A percentile compares a stretch with the other conserved stretches of the same genome.
These are phyloP conservation scores for Cladosporium sp. DNA, from an alignment of 2,329 filamentous ascomycete genomes.

Conservation along the genomic window DNA sequence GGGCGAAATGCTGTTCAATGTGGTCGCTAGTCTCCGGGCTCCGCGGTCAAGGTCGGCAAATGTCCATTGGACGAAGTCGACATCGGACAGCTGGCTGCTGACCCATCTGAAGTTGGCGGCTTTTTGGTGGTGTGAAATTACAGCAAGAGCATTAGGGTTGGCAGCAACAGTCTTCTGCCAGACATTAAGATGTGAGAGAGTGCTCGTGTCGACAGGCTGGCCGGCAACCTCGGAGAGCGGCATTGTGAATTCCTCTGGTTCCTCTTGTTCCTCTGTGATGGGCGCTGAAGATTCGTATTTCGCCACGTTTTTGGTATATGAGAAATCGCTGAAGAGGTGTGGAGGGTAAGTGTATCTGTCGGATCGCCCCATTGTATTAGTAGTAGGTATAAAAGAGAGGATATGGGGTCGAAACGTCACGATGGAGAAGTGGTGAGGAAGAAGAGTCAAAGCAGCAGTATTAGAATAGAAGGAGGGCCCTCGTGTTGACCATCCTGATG, in stretches of 20 bases:
- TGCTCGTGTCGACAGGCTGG: constrained; percentile 26
- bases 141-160: constrained; percentile 32
- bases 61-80: constrained; percentile 33
- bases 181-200: constrained; percentile 34
- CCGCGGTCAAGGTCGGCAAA: constrained; percentile 36
- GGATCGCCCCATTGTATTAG: constrained; percentile 8
- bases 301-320: not conserved
- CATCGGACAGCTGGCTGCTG: constrained; percentile 30
- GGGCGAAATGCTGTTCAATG: constrained; percentile 33
- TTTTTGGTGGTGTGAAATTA: constrained; percentile 35
- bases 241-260: not conserved
- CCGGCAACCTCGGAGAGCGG: constrained; percentile 31
- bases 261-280: not conserved
- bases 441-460: constrained; percentile 5
- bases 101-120: constrained; percentile 34
- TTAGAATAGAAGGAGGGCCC: constrained; percentile 14
- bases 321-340: not conserved
- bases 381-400: constrained; percentile 12
- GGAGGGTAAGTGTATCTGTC: not conserved
- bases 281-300: not conserved
- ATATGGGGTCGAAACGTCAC: constrained; percentile 17
- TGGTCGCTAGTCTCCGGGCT: constrained; percentile 33
- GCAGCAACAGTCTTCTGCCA: constrained; percentile 34
- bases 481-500: constrained; percentile 15
- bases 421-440: constrained; percentile 11